Percentiles rank a stretch among this genome's conserved stretches.
Evolutionary conservation across 2,329 filamentous ascomycete species (phyloP).

Genomic region (Cladosporium oxysporum): DNA sequence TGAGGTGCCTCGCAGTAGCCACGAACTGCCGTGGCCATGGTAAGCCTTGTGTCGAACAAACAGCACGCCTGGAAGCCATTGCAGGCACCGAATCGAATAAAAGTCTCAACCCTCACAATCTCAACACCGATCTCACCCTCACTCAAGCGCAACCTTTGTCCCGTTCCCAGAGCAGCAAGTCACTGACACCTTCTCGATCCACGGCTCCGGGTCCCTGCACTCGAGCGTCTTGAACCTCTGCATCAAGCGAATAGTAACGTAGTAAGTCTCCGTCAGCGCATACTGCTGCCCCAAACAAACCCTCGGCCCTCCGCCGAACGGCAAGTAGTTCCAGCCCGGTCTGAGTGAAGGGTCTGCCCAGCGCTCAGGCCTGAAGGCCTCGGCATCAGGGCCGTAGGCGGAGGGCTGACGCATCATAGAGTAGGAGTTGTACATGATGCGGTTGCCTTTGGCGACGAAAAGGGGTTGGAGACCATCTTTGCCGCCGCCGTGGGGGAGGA

Average conservation of each 20-base stretch:
- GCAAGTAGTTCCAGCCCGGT: constrained; percentile 22
- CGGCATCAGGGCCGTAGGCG: constrained; percentile 36
- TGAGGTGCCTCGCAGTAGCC: background rate
- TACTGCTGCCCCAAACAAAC: constrained; percentile 25
- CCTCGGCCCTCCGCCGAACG: constrained; percentile 23
- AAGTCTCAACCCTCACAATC: background rate
- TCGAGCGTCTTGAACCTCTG: constrained; percentile 21
- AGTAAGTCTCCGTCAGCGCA: constrained; percentile 22
- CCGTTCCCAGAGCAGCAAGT: constrained; percentile 19
- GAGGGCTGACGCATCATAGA: constrained; percentile 33
- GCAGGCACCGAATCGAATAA: too few relatives aligned
- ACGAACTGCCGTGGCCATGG: background rate
- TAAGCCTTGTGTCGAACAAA: background rate
- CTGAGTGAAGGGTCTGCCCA: constrained; percentile 25
- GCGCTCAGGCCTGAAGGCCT: constrained; percentile 34
- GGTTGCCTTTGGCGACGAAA: constrained; percentile 34
- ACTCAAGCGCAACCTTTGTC: constrained; percentile 7
- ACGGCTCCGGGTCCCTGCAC: constrained; percentile 16
- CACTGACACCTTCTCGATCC: constrained; percentile 22
- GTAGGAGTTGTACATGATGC: constrained; percentile 31
- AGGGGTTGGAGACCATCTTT: constrained; percentile 57
- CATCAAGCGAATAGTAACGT: constrained; percentile 22
- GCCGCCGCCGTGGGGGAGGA: constrained; percentile 64
- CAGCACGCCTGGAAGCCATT: background rate
- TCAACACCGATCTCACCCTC: background rate